These are phyloP conservation scores for Tulasnella sp. DNA, from an alignment of 768 basidiomycete species.

Conservation along the genomic window DNA sequence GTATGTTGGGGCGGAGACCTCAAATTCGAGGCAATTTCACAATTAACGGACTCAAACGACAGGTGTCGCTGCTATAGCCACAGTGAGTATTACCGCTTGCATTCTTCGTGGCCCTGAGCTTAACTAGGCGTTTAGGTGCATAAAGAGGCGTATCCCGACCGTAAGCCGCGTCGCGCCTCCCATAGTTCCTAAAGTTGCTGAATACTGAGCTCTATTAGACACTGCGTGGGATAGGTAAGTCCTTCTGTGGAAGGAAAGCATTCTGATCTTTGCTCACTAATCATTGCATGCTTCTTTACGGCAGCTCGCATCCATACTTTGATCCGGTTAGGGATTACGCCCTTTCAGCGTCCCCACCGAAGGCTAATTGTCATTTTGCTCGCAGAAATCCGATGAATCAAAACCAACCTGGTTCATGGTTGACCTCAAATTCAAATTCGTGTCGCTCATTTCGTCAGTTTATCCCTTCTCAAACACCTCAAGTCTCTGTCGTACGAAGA, in stretches of 20 bases:
- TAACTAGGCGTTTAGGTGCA: slow-evolving; percentile 47
- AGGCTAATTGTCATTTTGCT: not conserved
- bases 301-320: slow-evolving; percentile 71
- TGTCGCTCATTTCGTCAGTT: slow-evolving; percentile 67
- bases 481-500: slow-evolving; percentile 51
- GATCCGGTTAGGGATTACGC: slow-evolving; percentile 52
- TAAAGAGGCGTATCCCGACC: slow-evolving; percentile 85
- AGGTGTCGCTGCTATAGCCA: slow-evolving; percentile 79
- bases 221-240: slow-evolving; percentile 85
- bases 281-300: not conserved
- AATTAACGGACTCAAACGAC: not conserved
- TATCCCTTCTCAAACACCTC: slow-evolving; percentile 66
- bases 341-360: not conserved
- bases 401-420: slow-evolving; percentile 94
- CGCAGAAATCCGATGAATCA: slow-evolving; percentile 69
- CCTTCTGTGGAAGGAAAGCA: not conserved
- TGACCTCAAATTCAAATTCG: slow-evolving; percentile 63
- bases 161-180: slow-evolving; percentile 45
- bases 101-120: not conserved
- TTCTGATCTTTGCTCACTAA: not conserved
- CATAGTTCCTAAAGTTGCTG: not conserved
- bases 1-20: slow-evolving; percentile 41
- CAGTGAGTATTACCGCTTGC: slow-evolving; percentile 45
- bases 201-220: slow-evolving; percentile 43
- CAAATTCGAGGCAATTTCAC: not conserved